Evolutionary conservation across 176 grass and related monocot species (phyloP), one percentile per base, ranked within the genome.

Genomic region (Aegilops longissima): DNA sequence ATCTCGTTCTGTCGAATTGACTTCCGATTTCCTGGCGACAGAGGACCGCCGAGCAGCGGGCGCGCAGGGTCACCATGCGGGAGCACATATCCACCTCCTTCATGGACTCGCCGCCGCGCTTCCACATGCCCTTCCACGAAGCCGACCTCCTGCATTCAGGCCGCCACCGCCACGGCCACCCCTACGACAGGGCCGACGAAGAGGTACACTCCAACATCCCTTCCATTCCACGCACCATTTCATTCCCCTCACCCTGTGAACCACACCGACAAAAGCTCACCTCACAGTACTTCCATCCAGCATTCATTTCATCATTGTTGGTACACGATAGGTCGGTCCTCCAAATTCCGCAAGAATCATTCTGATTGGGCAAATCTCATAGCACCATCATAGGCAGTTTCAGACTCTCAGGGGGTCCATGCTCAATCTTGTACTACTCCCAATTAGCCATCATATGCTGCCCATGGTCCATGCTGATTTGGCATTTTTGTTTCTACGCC

Each of bases 31-130:
- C 47, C 59, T 17, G 9, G 2, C 20, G 2, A 78, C 91, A 88
- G 83, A 83, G 93, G 74, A 21, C 88, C 2, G 78, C 77, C 47
- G 78, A 82, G 3, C 72, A 83, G 10, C 82, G 88, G 27, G 47
- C 85, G 0, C 79, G 90, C 25, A 92, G 93, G 85, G 38, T 90
- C 61, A 92, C 90, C 79, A 91, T 90, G 88, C 88, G 30, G 81
- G 93, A 95, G 85, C 85, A 88, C 89, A 95, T 90, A 61, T 88
- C 82, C 0, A 68, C 87, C 6, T 91, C 93, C 9, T 78, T 90
- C 33, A 79, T 85, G 51, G 78, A 92, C 17, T 95, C 93, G 20
- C 90, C 90, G 33, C 82, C 88, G 14, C 80, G 86, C 87, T 84
- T 82, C 61, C 80, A 70, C 65, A 80, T 70, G 86, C 81, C 80